A percentile compares a stretch with the other conserved stretches of the same genome.
These are phyloP conservation scores for Kwoniella pini DNA, from an alignment of 768 basidiomycete species.

Conservation along the genomic window DNA sequence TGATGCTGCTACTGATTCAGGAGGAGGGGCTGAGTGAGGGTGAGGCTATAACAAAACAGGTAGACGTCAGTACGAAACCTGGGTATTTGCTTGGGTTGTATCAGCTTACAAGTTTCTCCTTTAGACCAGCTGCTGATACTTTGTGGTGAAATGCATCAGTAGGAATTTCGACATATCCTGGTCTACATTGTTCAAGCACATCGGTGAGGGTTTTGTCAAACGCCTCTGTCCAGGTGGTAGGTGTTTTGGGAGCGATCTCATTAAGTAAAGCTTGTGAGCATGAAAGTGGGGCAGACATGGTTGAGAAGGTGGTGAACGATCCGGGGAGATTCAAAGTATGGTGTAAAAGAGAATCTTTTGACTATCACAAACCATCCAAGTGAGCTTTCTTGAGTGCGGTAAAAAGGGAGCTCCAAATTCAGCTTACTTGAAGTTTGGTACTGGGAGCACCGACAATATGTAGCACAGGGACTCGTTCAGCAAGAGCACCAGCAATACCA, in stretches of 20 bases:
- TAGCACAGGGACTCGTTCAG: slow-evolving; percentile 86
- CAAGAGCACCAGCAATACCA: slow-evolving; percentile 63
- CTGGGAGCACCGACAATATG: slow-evolving; percentile 84
- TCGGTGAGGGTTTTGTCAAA: slow-evolving; percentile 76
- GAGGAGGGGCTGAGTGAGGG: slow-evolving; percentile 50
- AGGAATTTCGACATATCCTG: slow-evolving; percentile 83
- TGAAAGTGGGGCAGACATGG: slow-evolving; percentile 74
- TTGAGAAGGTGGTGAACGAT: slow-evolving; percentile 72
- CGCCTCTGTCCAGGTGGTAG: slow-evolving; percentile 61
- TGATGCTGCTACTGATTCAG: slow-evolving; percentile 22
- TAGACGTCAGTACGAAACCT: no score
- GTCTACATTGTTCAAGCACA: slow-evolving; percentile 65
- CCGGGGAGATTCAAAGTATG: slow-evolving; percentile 85
- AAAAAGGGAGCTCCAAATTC: background rate
- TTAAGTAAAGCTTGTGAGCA: slow-evolving; percentile 66
- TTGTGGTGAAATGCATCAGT: slow-evolving; percentile 74
- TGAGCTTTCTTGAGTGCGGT: no score
- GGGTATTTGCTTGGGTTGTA: slow-evolving; percentile 15
- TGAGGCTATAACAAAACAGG: slow-evolving; percentile 32
- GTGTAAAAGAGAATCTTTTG: slow-evolving; percentile 69
- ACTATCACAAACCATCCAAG: slow-evolving; percentile 8
- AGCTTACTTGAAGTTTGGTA: slow-evolving; percentile 66
- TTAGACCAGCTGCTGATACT: slow-evolving; percentile 67
- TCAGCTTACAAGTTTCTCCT: slow-evolving; percentile 60
- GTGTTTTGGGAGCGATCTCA: slow-evolving; percentile 53